These are phyloP conservation scores for Fusarium solani-melongenae DNA, from an alignment of 2,329 filamentous ascomycete genomes.

Conservation along the genomic window DNA sequence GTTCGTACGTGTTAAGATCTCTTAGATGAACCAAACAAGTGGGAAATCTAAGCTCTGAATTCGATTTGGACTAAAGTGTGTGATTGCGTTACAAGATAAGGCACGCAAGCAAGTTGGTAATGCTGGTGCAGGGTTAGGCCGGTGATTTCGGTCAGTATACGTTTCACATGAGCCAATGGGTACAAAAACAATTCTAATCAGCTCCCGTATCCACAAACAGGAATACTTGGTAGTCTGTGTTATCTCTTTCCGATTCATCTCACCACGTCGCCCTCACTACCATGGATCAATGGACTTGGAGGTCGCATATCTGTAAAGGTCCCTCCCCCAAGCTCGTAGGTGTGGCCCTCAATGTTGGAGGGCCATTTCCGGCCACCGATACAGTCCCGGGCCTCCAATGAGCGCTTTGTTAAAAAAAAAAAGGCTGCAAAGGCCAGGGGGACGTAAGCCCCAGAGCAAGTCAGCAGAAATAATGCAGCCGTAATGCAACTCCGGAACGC, in stretches of 20 bases:
- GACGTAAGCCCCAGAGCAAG: no score
- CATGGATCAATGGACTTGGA: not conserved
- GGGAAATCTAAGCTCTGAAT: not conserved
- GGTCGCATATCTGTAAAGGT: not conserved
- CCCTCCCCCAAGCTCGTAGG: constrained; percentile 4
- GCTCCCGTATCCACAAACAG: not conserved
- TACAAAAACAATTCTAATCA: not conserved
- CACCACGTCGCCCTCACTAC: not conserved
- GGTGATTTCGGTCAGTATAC: not conserved
- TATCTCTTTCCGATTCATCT: not conserved
- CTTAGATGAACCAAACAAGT: not conserved
- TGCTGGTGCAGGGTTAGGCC: not conserved
- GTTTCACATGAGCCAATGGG: not conserved
- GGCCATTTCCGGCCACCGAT: constrained; percentile 1
- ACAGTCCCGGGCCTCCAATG: not conserved
- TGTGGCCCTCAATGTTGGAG: not conserved
- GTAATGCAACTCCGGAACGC: not conserved
- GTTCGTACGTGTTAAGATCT: not conserved
- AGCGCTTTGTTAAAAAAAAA: not conserved
- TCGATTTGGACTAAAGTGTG: not conserved
- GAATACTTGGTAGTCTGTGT: not conserved
- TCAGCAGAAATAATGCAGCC: no score
- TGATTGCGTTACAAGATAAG: not conserved
- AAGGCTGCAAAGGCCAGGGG: no score
- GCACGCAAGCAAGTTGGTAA: not conserved